Evolutionary conservation across 768 basidiomycete genomes (phyloP), one percentile per base, ranked within the genome.

Genomic region (Inosperma sp.): DNA sequence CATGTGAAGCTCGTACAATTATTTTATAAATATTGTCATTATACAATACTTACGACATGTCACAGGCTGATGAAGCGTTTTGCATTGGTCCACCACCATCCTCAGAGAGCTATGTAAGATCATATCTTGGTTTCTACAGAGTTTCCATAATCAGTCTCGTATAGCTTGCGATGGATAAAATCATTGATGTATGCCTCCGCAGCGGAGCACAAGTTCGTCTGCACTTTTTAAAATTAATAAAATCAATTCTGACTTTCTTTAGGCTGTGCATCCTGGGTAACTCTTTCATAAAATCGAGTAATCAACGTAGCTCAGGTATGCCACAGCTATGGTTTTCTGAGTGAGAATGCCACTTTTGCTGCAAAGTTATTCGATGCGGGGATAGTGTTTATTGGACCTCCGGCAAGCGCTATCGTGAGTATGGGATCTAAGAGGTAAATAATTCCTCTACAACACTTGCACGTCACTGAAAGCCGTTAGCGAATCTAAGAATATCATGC

Each of bases 401-500:
- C 93, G 2, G 77, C 87, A 1, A 79, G 77, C 58, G 93, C 94
- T 25, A 97, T 97, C 55, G 70, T 86, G 12, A 88, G 86, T 60
- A 97, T 96, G 94, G 94, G 93, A 2, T 93, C 90, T 0, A 96
- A 97, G 75, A 91, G 92, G 88, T 89, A 25, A 5, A 8, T 58
- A 16, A 42, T 22, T 41, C 14, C 7, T 35, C 6, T 49, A 22
- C 33, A n/a, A 10, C 29, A 7, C 35, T 48, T 22, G 4, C 19
- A 34, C 17, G 7, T 14, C 5, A 7, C 39, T 47, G 7, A 42
- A 33, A 13, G 10, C 13, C 13, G 1, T 27, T 19, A 65, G 91
- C 50, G 92, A 94, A 74, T 93, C 91, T 31, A 97, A 97, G 73
- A 93, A 89, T 52, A 95, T 95, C 61, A 94, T 95, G 93, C 77